Conservation (phyloP, 805 yeast species). For the Cyberlindnera euphorbiiphila region DNA sequence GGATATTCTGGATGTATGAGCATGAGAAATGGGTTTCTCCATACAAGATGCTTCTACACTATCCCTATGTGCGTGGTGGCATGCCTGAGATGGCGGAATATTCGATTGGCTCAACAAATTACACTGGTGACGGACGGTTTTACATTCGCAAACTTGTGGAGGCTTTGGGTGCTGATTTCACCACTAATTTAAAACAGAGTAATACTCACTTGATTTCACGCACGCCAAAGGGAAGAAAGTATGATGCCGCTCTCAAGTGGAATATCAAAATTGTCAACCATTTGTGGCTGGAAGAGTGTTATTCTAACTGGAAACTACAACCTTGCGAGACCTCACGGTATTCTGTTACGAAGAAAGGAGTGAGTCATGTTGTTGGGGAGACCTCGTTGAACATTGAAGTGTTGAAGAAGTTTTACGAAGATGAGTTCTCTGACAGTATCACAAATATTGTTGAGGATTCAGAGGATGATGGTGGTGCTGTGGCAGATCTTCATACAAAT, state of each 20-base stretch:
- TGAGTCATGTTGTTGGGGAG: constrained; percentile 49
- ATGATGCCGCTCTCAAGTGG: constrained; percentile 72
- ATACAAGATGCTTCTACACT: constrained; percentile 52
- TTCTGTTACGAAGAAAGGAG: constrained; percentile 29
- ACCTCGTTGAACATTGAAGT: constrained; percentile 42
- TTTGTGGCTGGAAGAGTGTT: constrained; percentile 85
- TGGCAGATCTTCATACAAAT: no score
- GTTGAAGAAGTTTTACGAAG: constrained; percentile 37
- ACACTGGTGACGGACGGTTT: constrained; percentile 77
- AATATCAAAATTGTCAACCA: constrained; percentile 63
- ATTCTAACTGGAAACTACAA: constrained; percentile 52
- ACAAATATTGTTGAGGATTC: constrained; percentile 25
- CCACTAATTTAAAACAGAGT: constrained; percentile 55
- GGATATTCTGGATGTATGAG: constrained; percentile 71
- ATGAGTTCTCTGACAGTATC: constrained; percentile 23
- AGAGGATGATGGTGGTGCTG: constrained; percentile 18
- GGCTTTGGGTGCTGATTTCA: constrained; percentile 72
- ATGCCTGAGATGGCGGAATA: constrained; percentile 52
- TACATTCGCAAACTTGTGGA: constrained; percentile 63
- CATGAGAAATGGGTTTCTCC: constrained; percentile 56
- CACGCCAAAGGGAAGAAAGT: constrained; percentile 66
- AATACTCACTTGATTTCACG: constrained; percentile 76
- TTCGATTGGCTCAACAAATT: constrained; percentile 68
- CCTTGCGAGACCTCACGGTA: constrained; percentile 46
- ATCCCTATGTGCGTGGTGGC: constrained; percentile 54